Conservation (phyloP, 345 rosid species). For the Salix purpurea region DNA sequence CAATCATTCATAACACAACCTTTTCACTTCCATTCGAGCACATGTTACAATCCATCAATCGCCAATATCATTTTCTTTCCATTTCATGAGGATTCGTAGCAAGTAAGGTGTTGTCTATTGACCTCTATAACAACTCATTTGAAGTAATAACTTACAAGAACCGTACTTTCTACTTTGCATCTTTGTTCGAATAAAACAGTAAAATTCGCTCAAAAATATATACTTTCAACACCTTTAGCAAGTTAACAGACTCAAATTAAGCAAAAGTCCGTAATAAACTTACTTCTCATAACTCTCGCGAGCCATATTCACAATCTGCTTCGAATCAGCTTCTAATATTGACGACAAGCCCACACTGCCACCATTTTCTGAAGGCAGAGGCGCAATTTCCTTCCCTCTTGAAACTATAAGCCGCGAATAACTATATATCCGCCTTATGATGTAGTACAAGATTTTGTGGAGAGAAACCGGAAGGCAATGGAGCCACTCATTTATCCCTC, state of each 20-base stretch:
- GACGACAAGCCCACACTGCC: constrained; percentile 62
- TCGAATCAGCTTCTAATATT: constrained; percentile 75
- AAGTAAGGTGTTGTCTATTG: background rate
- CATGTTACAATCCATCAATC: background rate
- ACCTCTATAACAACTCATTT: background rate
- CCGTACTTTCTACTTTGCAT: background rate
- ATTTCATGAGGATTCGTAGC: background rate
- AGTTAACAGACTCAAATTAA: background rate
- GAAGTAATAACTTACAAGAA: background rate
- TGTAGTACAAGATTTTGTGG: constrained; percentile 61
- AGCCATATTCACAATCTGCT: constrained; percentile 71
- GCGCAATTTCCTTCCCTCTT: constrained; percentile 31
- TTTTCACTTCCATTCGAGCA: background rate
- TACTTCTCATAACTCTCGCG: constrained; percentile 79
- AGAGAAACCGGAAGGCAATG: constrained; percentile 88
- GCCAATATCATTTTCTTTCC: background rate
- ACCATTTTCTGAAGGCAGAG: constrained; percentile 48
- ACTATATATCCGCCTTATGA: constrained; percentile 47
- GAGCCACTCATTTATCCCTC: constrained; percentile 85
- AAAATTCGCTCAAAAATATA: background rate
- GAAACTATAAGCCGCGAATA: constrained; percentile 44
- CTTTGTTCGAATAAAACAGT: background rate
- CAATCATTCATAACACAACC: background rate
- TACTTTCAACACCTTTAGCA: background rate
- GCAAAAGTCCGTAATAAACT: background rate